Evolutionary conservation across 345 rosid species (phyloP), one percentile per base, ranked within the genome.

Genomic region (Syzygium jambos): DNA sequence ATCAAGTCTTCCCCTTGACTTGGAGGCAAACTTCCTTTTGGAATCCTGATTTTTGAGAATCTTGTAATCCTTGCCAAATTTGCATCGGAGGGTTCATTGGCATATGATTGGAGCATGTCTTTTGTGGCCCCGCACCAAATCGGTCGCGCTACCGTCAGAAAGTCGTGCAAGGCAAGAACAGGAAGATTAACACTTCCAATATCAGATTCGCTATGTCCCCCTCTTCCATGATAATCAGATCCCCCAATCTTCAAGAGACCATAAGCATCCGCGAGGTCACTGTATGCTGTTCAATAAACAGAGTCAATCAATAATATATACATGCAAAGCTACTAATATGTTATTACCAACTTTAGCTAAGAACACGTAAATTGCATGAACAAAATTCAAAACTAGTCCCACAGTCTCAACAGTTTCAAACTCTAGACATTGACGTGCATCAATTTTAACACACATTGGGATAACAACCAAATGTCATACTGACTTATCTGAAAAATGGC

Each of bases 241-340:
- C 99, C 99, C 87, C 99, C 99, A 27, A 98, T 93, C 94, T 98
- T 98, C 88, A 98, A 82, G 87, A 98, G 97, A 85, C 90, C 92
- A 29, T 94, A 90, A 46, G 95, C 87, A 89, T 98, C 98, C 1
- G 99, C 99, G 86, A 98, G 88, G 88, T 95, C 95, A 22, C 94
- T 93, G 92, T 91, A 98, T 82, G 90, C 99, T 96, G 96, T 83
- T 89, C 29, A 86, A 80, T 7, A 49, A 84, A 56, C 49, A 55
- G 51, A 25, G 34, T 34, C 73, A 14, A 30, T 52, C 84, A 9
- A 23, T 51, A 49, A 49, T 8, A 56, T 5, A 49, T 73, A 27
- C 51, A 52, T 30, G 59, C 52, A 2, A 38, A 73, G 82, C 49
- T 19, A 5, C 49, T 34, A 38, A 73, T 73, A 73, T 73, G 9